A percentile compares a stretch with the other conserved stretches of the same genome.
Evolutionary conservation across 2,329 filamentous ascomycete genomes (phyloP).

Genomic region (Fragosphaeria purpurea): DNA sequence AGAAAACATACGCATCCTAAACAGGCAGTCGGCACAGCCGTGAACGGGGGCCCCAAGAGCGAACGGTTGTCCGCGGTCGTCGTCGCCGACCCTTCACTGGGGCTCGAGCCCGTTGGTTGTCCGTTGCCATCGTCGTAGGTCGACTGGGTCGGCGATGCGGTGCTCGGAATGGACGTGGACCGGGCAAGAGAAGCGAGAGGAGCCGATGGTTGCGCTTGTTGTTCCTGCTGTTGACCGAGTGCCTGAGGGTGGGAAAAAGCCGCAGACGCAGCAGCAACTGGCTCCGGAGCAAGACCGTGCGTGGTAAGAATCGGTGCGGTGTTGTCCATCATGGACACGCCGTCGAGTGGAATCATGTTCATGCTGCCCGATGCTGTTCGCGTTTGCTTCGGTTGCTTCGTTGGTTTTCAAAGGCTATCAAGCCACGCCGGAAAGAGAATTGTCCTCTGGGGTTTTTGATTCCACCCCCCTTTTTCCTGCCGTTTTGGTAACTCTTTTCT

Average conservation of each 20-base stretch:
- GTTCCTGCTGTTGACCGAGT: neutral
- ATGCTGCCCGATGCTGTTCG: neutral
- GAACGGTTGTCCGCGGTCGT: neutral
- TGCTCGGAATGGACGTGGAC: neutral
- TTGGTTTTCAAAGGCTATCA: too few relatives aligned
- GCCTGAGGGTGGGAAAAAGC: too few relatives aligned
- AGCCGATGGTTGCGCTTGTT: neutral
- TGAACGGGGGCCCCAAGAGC: neutral
- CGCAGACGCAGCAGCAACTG: too few relatives aligned
- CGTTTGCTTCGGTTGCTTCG: too few relatives aligned
- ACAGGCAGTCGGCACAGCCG: constrained; percentile 36
- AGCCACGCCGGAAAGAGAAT: too few relatives aligned
- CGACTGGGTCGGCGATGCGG: neutral
- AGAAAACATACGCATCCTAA: constrained; percentile 40
- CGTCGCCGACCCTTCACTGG: constrained; percentile 1
- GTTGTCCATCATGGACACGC: neutral
- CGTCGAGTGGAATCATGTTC: constrained; percentile 1
- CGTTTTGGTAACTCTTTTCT: too few relatives aligned
- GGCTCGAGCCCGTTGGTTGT: constrained; percentile 2
- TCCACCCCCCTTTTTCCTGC: too few relatives aligned
- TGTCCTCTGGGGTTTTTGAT: too few relatives aligned
- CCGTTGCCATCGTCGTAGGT: neutral
- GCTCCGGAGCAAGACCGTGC: neutral
- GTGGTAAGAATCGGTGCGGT: neutral
- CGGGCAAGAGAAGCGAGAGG: neutral